Evolutionary conservation across 2,329 filamentous ascomycete species (phyloP), one percentile per base, ranked within the genome.

Genomic region (Paraphoma chrysanthemicola): DNA sequence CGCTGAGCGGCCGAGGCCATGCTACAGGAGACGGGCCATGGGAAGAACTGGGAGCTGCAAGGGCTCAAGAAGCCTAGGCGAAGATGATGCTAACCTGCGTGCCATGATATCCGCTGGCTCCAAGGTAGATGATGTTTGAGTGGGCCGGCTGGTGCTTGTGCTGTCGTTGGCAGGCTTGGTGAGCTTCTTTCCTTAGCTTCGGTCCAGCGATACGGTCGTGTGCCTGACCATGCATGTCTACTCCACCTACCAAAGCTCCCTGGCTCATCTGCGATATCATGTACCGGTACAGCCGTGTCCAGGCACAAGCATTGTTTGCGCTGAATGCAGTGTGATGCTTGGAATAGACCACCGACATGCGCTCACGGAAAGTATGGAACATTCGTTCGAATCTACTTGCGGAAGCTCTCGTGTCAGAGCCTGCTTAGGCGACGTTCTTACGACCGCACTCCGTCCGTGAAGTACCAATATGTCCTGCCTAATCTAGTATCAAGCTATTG

Each of bases 101-200:
- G 23, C 23, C 23, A 23, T 23, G 23, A 23, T 23, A 23, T 23
- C 23, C 23, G 23, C 23, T 23, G 23, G 23, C 23, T 23, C 3
- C 23, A 23, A 23, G 23, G 23, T 23, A 5, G 23, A 23, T 23
- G 23, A 23, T 23, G 23, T 23, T 2, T 23, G 23, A 3, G 23
- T 23, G 23, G 23, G 5, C 23, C 23, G 23, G 5, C 36, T 29
- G 41, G 55, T 56, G 61, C 59, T 62, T 66, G 57, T 43, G 29
- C 23, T 43, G 17, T 39, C 48, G 44, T 50, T 55, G 48, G 56
- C 41, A 23, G 54, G 52, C 63, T 65, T 68, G 63, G 41, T 54
- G 14, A 64, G 63, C 61, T 63, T 64, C 51, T 64, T 58, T 50
- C 30, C 41, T 55, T 62, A 57, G 56, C 53, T 49, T 44, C 59